phyloP scores from a whole-genome alignment of 768 basidiomycete genomes.

The Auricularia sp. region DNA sequence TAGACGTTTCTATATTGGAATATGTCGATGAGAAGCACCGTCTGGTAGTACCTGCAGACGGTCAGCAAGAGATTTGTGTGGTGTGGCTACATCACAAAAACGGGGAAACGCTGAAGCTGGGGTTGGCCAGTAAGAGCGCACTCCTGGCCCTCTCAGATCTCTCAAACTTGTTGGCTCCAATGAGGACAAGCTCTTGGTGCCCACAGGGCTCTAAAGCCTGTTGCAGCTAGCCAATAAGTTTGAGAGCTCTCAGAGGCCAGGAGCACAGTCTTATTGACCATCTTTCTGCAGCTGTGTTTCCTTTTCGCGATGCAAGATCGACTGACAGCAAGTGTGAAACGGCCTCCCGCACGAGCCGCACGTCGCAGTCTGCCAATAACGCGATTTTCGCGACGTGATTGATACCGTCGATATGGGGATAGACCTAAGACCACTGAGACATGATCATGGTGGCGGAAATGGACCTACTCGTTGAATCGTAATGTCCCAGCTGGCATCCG shows the following conservation, averaged over 20 bases:
- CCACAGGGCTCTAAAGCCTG: too few relatives aligned
- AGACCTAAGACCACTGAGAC: slow-evolving; percentile 40
- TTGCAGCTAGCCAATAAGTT: too few relatives aligned
- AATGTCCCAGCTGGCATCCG: slow-evolving; percentile 92
- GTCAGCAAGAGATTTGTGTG: background rate
- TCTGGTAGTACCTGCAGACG: slow-evolving; percentile 77
- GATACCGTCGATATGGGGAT: slow-evolving; percentile 76
- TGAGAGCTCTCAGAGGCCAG: too few relatives aligned
- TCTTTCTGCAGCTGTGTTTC: too few relatives aligned
- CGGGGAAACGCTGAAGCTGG: too few relatives aligned
- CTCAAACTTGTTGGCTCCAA: too few relatives aligned
- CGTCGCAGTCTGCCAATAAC: slow-evolving; percentile 80
- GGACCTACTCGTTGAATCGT: slow-evolving; percentile 41
- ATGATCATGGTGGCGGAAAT: background rate
- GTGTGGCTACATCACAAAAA: too few relatives aligned
- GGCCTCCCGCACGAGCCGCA: slow-evolving; percentile 71
- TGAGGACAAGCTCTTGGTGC: too few relatives aligned
- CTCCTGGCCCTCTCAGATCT: too few relatives aligned
- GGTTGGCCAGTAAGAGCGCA: too few relatives aligned
- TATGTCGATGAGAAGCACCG: slow-evolving; percentile 92
- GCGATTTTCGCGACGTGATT: slow-evolving; percentile 90
- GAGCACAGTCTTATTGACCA: too few relatives aligned
- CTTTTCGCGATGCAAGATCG: too few relatives aligned
- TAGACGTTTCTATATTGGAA: slow-evolving; percentile 99
- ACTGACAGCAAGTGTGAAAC: slow-evolving; percentile 86